Evolutionary conservation across 306 rosid genomes (phyloP), one percentile per base, ranked within the genome.

Genomic region (Malus asiatica): DNA sequence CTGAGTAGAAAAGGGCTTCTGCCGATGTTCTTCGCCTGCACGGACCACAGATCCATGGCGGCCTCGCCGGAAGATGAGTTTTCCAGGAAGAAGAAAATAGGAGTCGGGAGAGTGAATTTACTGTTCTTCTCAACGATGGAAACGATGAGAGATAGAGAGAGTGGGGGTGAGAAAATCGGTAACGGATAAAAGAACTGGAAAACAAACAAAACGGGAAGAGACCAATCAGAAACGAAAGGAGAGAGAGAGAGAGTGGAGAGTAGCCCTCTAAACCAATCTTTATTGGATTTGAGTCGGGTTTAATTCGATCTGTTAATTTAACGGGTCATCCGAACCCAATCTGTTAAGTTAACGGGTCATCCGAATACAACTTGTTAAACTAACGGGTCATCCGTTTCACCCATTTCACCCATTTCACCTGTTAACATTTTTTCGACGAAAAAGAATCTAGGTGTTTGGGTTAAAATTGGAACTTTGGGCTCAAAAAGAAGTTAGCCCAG

Each of bases 31-130:
- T 89, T 94, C 71, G 78, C 87, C 33, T 83, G 86, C 51, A 85
- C 82, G 6, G 87, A 83, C 78, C 81, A 90, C 75, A 89, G 91
- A 94, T 94, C 98, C 98, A 94, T 93, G 59, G 46, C 75, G 19
- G 3, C 38, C 73, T 52, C 13, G 23, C 66, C 74, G 45, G 64
- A 42, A 40, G 38, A 68, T 35, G 42, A 38, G 55, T 48, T 76
- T 45, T 61, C 42, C 66, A 20, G 62, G 19, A 59, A 67, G 59
- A 38, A 27, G 62, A 58, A 44, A 40, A 60, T 18, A 70, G 0
- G 60, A 4, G 19, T 10, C 4, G 19, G 9, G 32, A 23, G 30
- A 29, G 40, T 32, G 64, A 69, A 14, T 32, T 9, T 10, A 64
- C 44, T 59, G 64, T 59, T 32, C 15, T 18, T 64, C 25, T 66